These are phyloP conservation scores for Crithidia expoeki DNA, from an alignment of 208 protist species.

Conservation along the genomic window DNA sequence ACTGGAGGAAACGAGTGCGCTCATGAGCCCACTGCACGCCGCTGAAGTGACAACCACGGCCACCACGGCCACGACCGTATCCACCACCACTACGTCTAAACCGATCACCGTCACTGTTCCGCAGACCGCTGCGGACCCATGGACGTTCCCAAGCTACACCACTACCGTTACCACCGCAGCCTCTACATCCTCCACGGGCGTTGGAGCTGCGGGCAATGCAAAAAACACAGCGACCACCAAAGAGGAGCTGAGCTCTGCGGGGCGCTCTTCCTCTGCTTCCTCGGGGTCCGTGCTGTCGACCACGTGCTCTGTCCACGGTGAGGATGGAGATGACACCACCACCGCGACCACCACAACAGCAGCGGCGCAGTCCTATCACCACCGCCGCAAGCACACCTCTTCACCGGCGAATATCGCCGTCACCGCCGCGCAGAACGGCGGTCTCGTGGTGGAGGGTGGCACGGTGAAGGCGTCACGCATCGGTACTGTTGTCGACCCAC, in stretches of 20 bases:
- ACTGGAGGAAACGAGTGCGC: constrained; percentile 66
- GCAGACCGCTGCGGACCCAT: neutral
- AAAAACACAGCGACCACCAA: neutral
- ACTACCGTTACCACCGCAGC: neutral
- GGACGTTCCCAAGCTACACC: neutral
- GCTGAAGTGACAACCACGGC: neutral
- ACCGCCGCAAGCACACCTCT: neutral
- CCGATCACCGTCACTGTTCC: neutral
- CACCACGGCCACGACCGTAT: neutral
- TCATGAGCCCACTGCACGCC: constrained; percentile 31
- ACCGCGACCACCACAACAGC: neutral
- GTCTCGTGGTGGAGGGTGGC: neutral
- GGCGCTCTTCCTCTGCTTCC: constrained; percentile 4
- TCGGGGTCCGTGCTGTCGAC: neutral
- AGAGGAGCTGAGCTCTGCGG: constrained; percentile 7
- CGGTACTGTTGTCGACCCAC: constrained; percentile 45
- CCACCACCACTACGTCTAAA: neutral
- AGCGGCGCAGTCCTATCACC: neutral
- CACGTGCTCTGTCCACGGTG: neutral
- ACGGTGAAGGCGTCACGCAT: neutral
- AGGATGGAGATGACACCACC: neutral
- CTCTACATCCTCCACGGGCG: neutral
- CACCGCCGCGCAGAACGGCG: constrained; percentile 1
- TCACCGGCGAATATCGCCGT: constrained; percentile 17
- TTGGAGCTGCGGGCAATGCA: neutral